Conservation (phyloP, 805 yeast genomes). For the Starmera caribaea region DNA sequence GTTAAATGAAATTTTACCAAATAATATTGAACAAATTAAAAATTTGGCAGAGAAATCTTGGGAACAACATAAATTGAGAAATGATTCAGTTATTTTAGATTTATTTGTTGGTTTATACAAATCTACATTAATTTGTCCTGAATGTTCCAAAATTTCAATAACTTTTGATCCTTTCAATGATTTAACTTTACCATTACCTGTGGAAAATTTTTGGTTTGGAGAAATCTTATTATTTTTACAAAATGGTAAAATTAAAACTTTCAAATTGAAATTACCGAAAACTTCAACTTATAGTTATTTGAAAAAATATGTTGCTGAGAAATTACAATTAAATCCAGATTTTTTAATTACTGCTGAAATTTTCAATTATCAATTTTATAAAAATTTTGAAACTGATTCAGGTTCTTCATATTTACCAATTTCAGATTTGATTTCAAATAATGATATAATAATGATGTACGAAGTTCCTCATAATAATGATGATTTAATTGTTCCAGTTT, state of each 20-base stretch:
- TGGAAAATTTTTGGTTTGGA: slow-evolving; percentile 61
- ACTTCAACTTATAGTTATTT: slow-evolving; percentile 56
- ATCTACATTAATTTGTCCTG: slow-evolving; percentile 84
- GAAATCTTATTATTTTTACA: slow-evolving; percentile 56
- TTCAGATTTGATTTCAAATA: slow-evolving; percentile 50
- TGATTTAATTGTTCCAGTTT: slow-evolving; percentile 52
- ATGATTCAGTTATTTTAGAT: slow-evolving; percentile 78
- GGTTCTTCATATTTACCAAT: slow-evolving; percentile 46
- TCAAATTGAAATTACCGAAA: slow-evolving; percentile 69
- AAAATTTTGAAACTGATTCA: slow-evolving; percentile 55
- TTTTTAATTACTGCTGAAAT: slow-evolving; percentile 47
- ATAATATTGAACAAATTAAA: slow-evolving; percentile 41
- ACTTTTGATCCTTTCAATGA: slow-evolving; percentile 94
- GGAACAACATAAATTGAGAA: slow-evolving; percentile 69
- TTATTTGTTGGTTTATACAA: slow-evolving; percentile 86
- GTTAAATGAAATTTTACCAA: slow-evolving; percentile 48
- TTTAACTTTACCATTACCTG: slow-evolving; percentile 81
- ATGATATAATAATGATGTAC: slow-evolving; percentile 62
- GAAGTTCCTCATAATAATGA: slow-evolving; percentile 33
- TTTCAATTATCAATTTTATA: slow-evolving; percentile 59
- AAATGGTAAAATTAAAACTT: slow-evolving; percentile 32
- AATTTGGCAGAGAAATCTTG: slow-evolving; percentile 68
- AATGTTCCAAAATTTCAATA: slow-evolving; percentile 65
- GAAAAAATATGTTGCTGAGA: slow-evolving; percentile 47
- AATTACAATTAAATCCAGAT: slow-evolving; percentile 26